Percentiles rank a stretch among this genome's conserved stretches.
Conservation (phyloP, 176 grass and related monocot genomes). For the Carex parvula region DNA sequence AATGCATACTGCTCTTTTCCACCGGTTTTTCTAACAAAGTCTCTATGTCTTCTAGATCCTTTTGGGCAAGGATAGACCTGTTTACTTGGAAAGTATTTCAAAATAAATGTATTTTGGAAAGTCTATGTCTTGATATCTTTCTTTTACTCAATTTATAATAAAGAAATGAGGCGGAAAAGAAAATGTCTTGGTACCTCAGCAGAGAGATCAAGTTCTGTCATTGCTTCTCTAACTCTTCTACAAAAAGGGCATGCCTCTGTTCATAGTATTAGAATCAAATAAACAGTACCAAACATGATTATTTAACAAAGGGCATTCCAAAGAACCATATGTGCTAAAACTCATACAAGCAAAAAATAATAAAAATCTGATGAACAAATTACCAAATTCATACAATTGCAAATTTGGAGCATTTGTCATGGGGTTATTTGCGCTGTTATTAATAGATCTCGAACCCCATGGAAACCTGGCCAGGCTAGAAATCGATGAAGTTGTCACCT, state of each 20-base stretch:
- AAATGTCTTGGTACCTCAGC: slow-evolving; percentile 45
- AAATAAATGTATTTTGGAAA: background rate
- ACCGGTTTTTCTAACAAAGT: slow-evolving; percentile 66
- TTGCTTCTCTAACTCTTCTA: slow-evolving; percentile 86
- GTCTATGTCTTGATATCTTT: background rate
- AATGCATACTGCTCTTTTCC: slow-evolving; percentile 87
- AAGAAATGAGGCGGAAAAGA: background rate
- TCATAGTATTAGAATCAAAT: slow-evolving; percentile 27
- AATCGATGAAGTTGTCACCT: slow-evolving; percentile 72
- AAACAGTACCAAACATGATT: background rate
- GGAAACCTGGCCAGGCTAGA: slow-evolving; percentile 82
- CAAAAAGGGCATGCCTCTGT: slow-evolving; percentile 97
- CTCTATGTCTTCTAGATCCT: slow-evolving; percentile 80
- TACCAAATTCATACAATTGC: slow-evolving; percentile 97
- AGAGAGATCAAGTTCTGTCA: slow-evolving; percentile 91
- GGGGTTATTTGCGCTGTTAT: slow-evolving; percentile 16
- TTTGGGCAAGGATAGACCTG: slow-evolving; percentile 97
- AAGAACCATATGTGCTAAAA: background rate
- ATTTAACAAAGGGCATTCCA: background rate
- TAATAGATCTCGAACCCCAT: slow-evolving; percentile 70
- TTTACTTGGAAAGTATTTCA: background rate
- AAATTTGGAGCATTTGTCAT: slow-evolving; percentile 27
- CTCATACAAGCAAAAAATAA: background rate
- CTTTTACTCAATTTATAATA: background rate
- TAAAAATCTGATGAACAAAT: slow-evolving; percentile 14